Evolutionary conservation across 2,329 filamentous ascomycete species (phyloP).

Genomic region (Tolypocladium nubicola): DNA sequence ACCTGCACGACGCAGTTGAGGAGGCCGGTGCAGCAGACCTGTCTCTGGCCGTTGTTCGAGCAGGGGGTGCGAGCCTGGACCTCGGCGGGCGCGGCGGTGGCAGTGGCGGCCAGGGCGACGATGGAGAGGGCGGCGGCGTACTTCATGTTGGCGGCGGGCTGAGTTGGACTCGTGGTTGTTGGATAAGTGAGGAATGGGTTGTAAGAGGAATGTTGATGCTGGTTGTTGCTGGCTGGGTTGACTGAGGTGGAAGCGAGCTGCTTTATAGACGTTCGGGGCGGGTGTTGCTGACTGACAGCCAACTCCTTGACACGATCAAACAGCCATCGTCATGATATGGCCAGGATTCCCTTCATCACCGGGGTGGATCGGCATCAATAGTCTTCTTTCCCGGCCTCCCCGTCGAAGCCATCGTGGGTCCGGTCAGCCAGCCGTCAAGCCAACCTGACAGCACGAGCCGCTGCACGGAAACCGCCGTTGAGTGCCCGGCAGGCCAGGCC

Average conservation of each 20-base stretch:
- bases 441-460: neutral
- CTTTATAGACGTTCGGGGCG: neutral
- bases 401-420: neutral
- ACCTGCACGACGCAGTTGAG: neutral
- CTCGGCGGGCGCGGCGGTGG: slow-evolving; percentile 1
- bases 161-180: neutral
- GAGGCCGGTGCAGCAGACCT: neutral
- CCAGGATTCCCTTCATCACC: neutral
- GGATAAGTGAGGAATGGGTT: neutral
- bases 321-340: neutral
- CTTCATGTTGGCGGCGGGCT: slow-evolving; percentile 1
- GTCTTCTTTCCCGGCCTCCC: neutral
- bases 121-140: slow-evolving; percentile 1
- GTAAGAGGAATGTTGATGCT: neutral
- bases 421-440: neutral
- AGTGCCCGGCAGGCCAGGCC: neutral
- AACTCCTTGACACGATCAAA: neutral
- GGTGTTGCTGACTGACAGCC: neutral
- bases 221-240: neutral
- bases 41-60: neutral
- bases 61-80: neutral
- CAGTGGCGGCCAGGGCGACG: slow-evolving; percentile 1
- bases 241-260: neutral
- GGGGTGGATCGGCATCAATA: neutral
- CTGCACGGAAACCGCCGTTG: neutral